Base-by-base conservation (phyloP, 2,329 filamentous ascomycete genomes). In the Tolypocladium album region DNA sequence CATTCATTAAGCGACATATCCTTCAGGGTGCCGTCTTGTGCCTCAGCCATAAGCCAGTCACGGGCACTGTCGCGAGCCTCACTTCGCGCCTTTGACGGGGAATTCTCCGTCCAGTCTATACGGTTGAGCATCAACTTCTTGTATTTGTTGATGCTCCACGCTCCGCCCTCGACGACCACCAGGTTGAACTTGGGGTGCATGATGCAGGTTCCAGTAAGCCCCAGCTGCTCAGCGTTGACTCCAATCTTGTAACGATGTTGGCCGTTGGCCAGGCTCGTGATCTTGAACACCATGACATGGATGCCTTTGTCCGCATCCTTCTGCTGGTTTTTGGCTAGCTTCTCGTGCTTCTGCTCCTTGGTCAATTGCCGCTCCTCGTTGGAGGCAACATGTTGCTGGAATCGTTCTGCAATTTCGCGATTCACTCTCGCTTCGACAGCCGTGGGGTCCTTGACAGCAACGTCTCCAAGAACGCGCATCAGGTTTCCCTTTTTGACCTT, bases 401-500 rank as follows among this genome's bases (percentile, higher is more conserved):
- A 86, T 50, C 94, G 89, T 63, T 95, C 92, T 36, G 88, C 88
- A 65, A 99, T 97, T 73, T 99, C 92, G 58, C 88, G 83, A 72
- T 95, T 96, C 58, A 99, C 94, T 31, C 91, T 87, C 57, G 92
- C 91, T 76, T 99, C 94, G 55, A 99, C 94, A 4, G 94, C 94
- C 0, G 95, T 99, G 8, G 94, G 94, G 74, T 99, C 94, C 70
- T 96, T 95, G 65, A 99, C 93, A 22, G 83, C 83, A 74, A 72
- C 75, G 65, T 97, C 91, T 63, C 94, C 94, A 60, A 97, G 81
- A 38, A 99, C 94, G 61, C 92, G 88, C 94, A 99, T 99, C 70
- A 99, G 83, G 73, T 99, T 99, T 61, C 88, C 90, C 74, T 95
- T 95, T 77, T 97, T 97, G 66, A 99, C 91, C 75, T 97, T 99